Base-by-base conservation (phyloP, 129 eudicot genomes). In the Kitagawia praeruptora region DNA sequence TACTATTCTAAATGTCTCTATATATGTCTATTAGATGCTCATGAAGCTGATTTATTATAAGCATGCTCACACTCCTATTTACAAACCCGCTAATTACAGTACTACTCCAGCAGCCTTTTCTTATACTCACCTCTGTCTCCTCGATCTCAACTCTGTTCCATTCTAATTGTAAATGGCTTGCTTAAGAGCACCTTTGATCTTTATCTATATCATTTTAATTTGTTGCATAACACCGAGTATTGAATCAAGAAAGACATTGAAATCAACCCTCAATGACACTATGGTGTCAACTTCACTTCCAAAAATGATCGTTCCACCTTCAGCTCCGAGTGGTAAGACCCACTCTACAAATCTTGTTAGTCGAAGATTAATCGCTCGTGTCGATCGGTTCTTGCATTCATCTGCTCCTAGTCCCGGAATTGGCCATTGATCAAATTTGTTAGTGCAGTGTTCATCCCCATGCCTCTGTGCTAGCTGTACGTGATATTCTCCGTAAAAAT, bases 361-460 rank as follows among this genome's bases (percentile, higher is more conserved):
- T 69, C 41, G 42, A 38, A 69, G 42, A 38, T 44, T 69, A 34
- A 69, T 67, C 1, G 73, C 73, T 67, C 23, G 73, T 31, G 2
- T 67, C 3, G 10, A 34, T 2, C 74, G 23, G 44, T 34, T 5
- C 42, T 14, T 14, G n/a, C 74, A 69, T 23, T 67, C 47, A 11
- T 12, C 74, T 69, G n/a, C 2, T 38, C 74, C 74, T 14, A 69
- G 74, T 69, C 74, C 74, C 15, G 74, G 44, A 69, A 19, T 34
- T 34, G 74, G 74, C 74, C 74, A 69, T 69, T 69, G 74, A 69
- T 67, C 73, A 67, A 14, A 67, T 3, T 14, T 31, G 73, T 67
- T 13, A 34, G 21, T 67, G 8, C 10, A 21, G 31, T n/a, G 14
- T 58, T 61, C 37, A 61, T 61, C 69, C 10, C 66, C 28, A 23